phyloP scores from a whole-genome alignment of 2,329 filamentous ascomycete genomes.

The Aspergillus uvarum region DNA sequence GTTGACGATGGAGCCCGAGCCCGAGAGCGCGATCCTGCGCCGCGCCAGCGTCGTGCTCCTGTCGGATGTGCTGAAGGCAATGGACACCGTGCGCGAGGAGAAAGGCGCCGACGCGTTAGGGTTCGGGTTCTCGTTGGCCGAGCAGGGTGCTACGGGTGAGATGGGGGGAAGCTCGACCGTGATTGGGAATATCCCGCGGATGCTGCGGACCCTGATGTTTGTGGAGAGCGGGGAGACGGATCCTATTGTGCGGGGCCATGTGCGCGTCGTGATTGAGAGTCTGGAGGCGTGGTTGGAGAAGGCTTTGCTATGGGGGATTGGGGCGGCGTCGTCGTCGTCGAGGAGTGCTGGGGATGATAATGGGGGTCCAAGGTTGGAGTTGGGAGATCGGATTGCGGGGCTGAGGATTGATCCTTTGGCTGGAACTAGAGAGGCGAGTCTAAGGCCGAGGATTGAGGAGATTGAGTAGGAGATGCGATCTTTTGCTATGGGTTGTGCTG shows the following conservation, averaged over 20 bases:
- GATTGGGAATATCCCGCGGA: conserved; percentile 38
- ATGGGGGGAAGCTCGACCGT: conserved; percentile 25
- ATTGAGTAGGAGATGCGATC: conserved; percentile 33
- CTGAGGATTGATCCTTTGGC: conserved; percentile 37
- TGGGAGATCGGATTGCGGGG: conserved; percentile 42
- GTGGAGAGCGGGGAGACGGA: conserved; percentile 43
- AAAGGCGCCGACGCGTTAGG: conserved; percentile 32
- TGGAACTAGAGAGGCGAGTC: conserved; percentile 15
- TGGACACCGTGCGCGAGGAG: conserved; percentile 37
- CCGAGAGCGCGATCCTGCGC: conserved; percentile 43
- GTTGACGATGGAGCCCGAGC: conserved; percentile 36
- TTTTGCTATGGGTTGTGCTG: no score
- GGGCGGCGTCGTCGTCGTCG: conserved; percentile 11
- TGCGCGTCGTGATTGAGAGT: conserved; percentile 42
- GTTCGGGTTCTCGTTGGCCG: conserved; percentile 41
- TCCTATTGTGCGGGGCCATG: conserved; percentile 40
- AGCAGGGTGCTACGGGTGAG: conserved; percentile 13
- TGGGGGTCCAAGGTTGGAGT: conserved; percentile 28
- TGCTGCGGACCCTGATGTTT: conserved; percentile 37
- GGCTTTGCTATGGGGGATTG: conserved; percentile 42
- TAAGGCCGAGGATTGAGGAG: conserved; percentile 42
- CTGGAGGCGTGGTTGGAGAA: conserved; percentile 47
- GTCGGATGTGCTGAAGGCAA: conserved; percentile 42
- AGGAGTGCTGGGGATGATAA: conserved; percentile 12
- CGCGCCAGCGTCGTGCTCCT: conserved; percentile 43